A percentile compares a stretch with the other conserved stretches of the same genome.
phyloP scores from a whole-genome alignment of 176 grass and related monocot genomes.

The Oryza nivara region DNA sequence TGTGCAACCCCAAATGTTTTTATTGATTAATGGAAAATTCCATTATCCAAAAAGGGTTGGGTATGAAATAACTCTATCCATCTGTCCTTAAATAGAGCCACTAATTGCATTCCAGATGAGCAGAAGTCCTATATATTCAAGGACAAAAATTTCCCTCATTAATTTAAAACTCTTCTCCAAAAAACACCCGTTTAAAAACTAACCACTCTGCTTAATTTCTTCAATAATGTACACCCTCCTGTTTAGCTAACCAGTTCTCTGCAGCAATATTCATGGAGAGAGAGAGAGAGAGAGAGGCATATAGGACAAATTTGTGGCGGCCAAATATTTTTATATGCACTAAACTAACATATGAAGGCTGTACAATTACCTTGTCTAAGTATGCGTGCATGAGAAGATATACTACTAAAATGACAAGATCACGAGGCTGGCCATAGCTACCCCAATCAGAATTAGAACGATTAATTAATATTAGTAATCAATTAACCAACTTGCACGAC shows the following conservation, averaged over 20 bases:
- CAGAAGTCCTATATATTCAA: not conserved
- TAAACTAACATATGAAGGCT: not conserved
- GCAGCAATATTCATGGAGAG: slow-evolving; percentile 10
- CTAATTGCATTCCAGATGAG: not conserved
- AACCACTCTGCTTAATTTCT: not conserved
- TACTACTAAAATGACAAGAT: not conserved
- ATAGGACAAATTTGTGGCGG: slow-evolving; percentile 56
- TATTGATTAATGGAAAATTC: too few species aligned
- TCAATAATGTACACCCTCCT: not conserved
- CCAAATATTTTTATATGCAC: slow-evolving; percentile 22
- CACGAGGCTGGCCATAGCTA: not conserved
- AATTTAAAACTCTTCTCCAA: not conserved
- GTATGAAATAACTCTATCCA: too few species aligned
- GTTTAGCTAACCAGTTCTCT: not conserved
- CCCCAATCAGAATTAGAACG: slow-evolving; percentile 16
- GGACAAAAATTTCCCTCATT: not conserved
- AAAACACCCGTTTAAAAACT: not conserved
- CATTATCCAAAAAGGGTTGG: too few species aligned
- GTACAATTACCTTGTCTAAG: not conserved
- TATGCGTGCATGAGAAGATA: slow-evolving; percentile 38
- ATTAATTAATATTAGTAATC: not conserved
- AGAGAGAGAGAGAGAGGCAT: slow-evolving; percentile 16
- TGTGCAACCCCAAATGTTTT: too few species aligned
- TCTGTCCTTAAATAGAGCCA: too few species aligned
- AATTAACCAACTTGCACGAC: not conserved